phyloP scores from a whole-genome alignment of 192 early-diverging fungal genomes.

The Spizellomyces punctatus region DNA sequence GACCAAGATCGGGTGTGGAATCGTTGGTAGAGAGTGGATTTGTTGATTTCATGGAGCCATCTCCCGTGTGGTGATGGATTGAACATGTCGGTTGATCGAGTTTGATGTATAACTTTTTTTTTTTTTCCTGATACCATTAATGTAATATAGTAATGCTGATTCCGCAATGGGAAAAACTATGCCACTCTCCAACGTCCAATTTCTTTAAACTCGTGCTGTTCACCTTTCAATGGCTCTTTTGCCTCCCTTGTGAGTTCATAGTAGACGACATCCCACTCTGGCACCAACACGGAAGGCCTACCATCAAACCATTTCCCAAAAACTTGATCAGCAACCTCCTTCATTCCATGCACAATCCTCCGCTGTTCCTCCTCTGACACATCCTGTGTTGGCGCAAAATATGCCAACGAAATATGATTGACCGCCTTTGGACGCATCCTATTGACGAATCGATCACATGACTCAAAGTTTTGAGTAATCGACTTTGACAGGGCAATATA shows the following conservation, averaged over 20 bases:
- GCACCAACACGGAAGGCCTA: neutral
- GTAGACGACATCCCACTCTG: conserved; percentile 16
- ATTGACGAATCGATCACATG: conserved; percentile 12
- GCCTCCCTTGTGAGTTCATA: conserved; percentile 24
- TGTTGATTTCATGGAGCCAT: no score
- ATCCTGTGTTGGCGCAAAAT: conserved; percentile 7
- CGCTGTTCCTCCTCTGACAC: neutral
- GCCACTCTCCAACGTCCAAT: conserved; percentile 10
- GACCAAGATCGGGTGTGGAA: no score
- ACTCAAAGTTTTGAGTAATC: neutral
- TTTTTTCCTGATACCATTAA: no score
- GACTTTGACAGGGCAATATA: neutral
- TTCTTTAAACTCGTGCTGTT: conserved; percentile 15
- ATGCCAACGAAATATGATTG: conserved; percentile 23
- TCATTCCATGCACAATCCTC: neutral
- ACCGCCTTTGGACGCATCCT: conserved; percentile 1
- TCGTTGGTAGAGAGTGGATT: no score
- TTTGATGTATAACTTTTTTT: no score
- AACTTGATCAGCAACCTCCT: neutral
- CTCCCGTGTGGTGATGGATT: no score
- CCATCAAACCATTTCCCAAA: neutral
- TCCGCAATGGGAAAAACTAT: neutral
- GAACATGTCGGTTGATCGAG: no score
- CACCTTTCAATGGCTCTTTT: conserved; percentile 8
- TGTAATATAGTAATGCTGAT: no score